phyloP scores from a whole-genome alignment of 768 basidiomycete species.

The Leccinum pellstonianum region DNA sequence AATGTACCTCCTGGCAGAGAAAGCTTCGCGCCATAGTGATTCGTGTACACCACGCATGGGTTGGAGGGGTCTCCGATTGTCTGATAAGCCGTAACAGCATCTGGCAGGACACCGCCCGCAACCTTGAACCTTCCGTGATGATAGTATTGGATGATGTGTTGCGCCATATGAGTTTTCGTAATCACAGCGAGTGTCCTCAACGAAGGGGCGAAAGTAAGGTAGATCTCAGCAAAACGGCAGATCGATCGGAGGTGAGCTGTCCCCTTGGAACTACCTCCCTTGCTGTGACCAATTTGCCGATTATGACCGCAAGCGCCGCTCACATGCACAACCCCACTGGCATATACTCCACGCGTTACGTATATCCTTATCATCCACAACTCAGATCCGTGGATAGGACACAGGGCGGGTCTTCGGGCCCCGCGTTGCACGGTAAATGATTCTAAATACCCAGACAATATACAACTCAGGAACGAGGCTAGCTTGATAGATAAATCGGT shows the following conservation, averaged over 20 bases:
- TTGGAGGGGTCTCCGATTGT: conserved; percentile 52
- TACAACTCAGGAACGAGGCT: not conserved
- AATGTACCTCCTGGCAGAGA: conserved; percentile 40
- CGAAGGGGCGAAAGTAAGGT: not conserved
- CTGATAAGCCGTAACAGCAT: conserved; percentile 57
- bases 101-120: conserved; percentile 51
- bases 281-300: not conserved
- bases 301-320: not conserved
- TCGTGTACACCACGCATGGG: conserved; percentile 54
- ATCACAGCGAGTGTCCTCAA: not conserved
- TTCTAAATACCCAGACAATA: not conserved
- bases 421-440: not conserved
- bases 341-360: not conserved
- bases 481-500: not conserved
- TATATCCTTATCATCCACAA: not conserved
- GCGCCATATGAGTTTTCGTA: conserved; percentile 8
- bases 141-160: conserved; percentile 41
- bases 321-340: not conserved
- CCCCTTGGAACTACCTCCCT: not conserved
- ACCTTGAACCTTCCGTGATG: conserved; percentile 55
- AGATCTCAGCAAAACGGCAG: not conserved
- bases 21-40: conserved; percentile 53
- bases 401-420: not conserved
- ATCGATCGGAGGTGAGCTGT: not conserved
- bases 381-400: not conserved